Base-by-base conservation (phyloP, 1,284 basidiomycete genomes). In the Leccinum cinnamomeum region DNA sequence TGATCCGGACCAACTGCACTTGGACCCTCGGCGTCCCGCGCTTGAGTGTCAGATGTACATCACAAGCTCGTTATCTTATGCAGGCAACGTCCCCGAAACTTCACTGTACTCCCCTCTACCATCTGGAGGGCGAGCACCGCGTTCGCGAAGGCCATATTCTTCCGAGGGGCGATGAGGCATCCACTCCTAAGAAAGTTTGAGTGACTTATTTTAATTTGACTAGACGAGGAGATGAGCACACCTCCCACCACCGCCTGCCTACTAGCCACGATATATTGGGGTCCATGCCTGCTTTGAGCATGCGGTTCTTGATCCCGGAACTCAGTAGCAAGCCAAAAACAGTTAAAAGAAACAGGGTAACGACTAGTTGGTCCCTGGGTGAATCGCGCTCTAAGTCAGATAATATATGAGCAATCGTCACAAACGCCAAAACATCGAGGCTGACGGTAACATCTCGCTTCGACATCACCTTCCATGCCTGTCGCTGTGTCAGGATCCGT, bases 391-490 rank as follows among this genome's bases (percentile, higher is more conserved):
- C 89, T 91, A 73, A 62, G 60, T 62, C 65, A 67, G 65, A 62
- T 53, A 69, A 48, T 48, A 48, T 48, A 46, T 67, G 61, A 70
- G 70, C 65, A 57, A 20, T 62, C 61, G 67, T 62, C 67, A 76
- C 70, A 72, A 74, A 72, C 62, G 63, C 58, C 62, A 65, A 67
- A 67, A 72, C 66, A 63, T 67, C 67, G 61, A 68, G 60, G 86
- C 94, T 71, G 77, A 96, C 95, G 94, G 78, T 97, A 97, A 81
- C 95, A 98, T 73, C 93, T 83, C 63, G 95, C 95, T 78, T 96
- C 92, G 41, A 98, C 93, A 76, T 97, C 95, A 25, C 95, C 95
- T 74, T 97, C 95, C 70, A 94, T 95, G n/a, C 95, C 95, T 2
- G 94, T 96, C 7, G 91, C 94, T 20, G 91, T 94, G 76, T 98